phyloP scores from a whole-genome alignment of 108 stramenopile genomes.

The Nannochloropsis oceanica region DNA sequence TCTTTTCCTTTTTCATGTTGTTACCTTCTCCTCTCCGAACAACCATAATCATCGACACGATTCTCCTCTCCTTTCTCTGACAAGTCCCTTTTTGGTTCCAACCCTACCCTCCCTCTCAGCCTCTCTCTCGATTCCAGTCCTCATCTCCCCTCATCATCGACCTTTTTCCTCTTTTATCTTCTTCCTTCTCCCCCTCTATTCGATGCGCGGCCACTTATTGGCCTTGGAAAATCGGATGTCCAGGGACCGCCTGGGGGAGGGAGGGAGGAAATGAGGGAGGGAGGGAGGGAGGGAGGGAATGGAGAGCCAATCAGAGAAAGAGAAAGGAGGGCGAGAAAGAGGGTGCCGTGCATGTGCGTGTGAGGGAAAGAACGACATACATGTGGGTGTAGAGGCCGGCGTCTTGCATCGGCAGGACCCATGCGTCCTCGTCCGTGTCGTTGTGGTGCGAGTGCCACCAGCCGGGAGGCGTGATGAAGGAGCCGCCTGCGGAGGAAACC shows the following conservation, averaged over 20 bases:
- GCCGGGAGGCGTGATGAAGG: constrained; percentile 33
- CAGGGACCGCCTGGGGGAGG: neutral
- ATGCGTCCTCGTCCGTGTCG: constrained; percentile 26
- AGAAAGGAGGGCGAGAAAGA: neutral
- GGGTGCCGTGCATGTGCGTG: neutral
- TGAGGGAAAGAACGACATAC: neutral
- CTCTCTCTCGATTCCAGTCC: too few species aligned
- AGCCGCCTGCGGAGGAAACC: neutral
- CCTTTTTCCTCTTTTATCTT: too few species aligned
- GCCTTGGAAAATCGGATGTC: neutral
- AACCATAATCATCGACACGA: too few species aligned
- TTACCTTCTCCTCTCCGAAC: neutral
- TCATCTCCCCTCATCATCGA: too few species aligned
- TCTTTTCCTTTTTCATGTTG: neutral
- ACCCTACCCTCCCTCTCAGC: too few species aligned
- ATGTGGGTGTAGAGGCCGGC: constrained; percentile 29
- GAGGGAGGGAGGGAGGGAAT: neutral
- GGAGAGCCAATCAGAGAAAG: neutral
- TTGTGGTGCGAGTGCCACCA: constrained; percentile 39
- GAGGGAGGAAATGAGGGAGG: neutral
- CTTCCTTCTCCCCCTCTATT: neutral
- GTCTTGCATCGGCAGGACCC: constrained; percentile 36
- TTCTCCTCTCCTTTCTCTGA: too few species aligned
- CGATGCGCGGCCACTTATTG: neutral
- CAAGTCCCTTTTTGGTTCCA: too few species aligned